Evolutionary conservation across 2,329 filamentous ascomycete species (phyloP), one percentile per base, ranked within the genome.

Genomic region (Monosporascus sp.): DNA sequence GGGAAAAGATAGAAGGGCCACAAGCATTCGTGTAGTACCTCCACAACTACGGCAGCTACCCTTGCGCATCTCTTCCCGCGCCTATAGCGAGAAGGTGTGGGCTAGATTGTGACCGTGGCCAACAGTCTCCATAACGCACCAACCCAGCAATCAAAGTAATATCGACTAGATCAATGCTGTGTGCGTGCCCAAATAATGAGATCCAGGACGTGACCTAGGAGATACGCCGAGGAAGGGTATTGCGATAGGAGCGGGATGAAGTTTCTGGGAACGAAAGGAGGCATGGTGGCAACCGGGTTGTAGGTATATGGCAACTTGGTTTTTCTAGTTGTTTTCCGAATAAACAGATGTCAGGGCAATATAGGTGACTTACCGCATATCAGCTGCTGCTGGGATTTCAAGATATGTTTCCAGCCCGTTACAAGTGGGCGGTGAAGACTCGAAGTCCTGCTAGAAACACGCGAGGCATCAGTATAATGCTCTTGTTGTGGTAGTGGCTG

Each of bases 331-430:
- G 28, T 22, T 35, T 22, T 45, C 26, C 22, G 45, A 37, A 11
- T 24, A 49, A 37, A 52, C 38, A 48, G 51, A 43, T n/a, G 41
- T 15, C 43, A 48, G 49, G 31, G 53, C 24, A 46, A 24, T 46
- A 22, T 26, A 43, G 11, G 31, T 18, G 41, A 78, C 79, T 67
- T 68, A 82, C 79, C 79, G 78, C 72, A 81, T 79, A 65, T 82
- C 79, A 75, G 72, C 65, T 61, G 75, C 72, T 50, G 74, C 68
- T 51, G 73, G 74, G 62, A 81, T 73, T 51, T 79, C 77, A 65
- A 81, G 73, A 65, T 80, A 82, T 62, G 52, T 51, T 53, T 80
- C 78, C 66, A 81, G 71, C 67, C 75, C 77, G 63, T 70, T 64
- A 65, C 72, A 74, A 54, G 72, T 68, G 58, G 73, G 70, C 68